A percentile compares a stretch with the other conserved stretches of the same genome.
These are phyloP conservation scores for Dactylellina leptospora DNA, from an alignment of 2,329 filamentous ascomycete genomes.

Conservation along the genomic window DNA sequence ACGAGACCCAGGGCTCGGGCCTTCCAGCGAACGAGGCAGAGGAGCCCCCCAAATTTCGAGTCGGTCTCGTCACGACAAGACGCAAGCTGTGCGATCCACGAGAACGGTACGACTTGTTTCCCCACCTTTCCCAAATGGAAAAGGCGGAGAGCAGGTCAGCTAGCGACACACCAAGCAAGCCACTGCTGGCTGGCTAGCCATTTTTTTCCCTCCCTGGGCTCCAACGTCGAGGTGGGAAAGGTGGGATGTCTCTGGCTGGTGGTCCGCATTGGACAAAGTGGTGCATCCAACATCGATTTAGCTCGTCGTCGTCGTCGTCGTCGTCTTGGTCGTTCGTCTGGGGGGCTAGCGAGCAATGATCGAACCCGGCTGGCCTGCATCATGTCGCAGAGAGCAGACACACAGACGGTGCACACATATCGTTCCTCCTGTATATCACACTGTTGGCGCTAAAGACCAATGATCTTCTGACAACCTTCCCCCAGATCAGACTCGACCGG, in stretches of 20 bases:
- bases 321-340: too few species aligned
- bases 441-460: constrained; percentile 53
- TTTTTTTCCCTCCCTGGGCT: too few species aligned
- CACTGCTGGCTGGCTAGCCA: too few species aligned
- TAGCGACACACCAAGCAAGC: constrained; percentile 5
- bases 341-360: constrained; percentile 10
- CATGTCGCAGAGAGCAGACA: constrained; percentile 27
- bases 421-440: constrained; percentile 39
- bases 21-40: background rate
- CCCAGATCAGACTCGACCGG: constrained; percentile 12
- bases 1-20: background rate
- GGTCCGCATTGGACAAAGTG: too few species aligned
- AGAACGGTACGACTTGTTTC: constrained; percentile 21
- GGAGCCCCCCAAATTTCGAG: constrained; percentile 21
- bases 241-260: constrained; percentile 32
- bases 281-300: too few species aligned
- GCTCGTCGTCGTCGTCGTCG: too few species aligned
- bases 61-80: constrained; percentile 24
- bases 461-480: constrained; percentile 53
- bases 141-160: constrained; percentile 35
- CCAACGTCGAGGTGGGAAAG: constrained; percentile 22
- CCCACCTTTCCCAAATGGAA: constrained; percentile 46
- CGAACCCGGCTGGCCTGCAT: constrained; percentile 31
- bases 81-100: constrained; percentile 27
- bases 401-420: constrained; percentile 26